Base-by-base conservation (phyloP, 208 protist species). In the Wallacemonas rigidus region DNA sequence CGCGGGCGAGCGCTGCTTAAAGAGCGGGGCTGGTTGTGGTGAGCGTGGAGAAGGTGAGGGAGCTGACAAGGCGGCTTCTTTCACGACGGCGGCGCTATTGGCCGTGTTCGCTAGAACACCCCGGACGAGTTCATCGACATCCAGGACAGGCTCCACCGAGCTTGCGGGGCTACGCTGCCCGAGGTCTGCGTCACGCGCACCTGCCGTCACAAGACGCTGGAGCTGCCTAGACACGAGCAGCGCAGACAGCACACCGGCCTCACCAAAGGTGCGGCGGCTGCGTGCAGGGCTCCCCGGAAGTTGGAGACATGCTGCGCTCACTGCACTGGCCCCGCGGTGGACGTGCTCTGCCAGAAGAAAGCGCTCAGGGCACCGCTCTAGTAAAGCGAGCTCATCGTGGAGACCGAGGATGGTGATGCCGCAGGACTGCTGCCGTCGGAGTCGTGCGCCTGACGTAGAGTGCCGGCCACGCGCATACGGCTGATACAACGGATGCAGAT, bases 321-420 rank as follows among this genome's bases (percentile, higher is more conserved):
- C 62, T 38, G 54, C 48, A 44, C 50, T n/a, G 26, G 57, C 39
- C 44, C 71, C 17, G 43, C 50, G 40, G 39, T 55, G 14, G 45
- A 38, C 50, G 47, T 15, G 36, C 45, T 14, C 15, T 26, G 12
- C 71, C 8, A 76, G 50, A 64, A 80, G 85, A 56, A 91, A 81
- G 17, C 87, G 80, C 69, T 91, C 87, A 11, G 63, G 69, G 71
- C 86, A 87, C 26, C 50, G 41, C 69, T 90, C 82, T 17, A 95
- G 78, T 48, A 95, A 57, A 47, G 79, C 80, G 67, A 95, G 68
- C 75, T 95, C 91, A 61, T 95, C 91, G 50, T 91, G 85, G 7
- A 94, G 69, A 9, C 91, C 91, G 4, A 95, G 64, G 15, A 95
- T 58, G 0, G 91, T 95, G n/a, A 94, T 77, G 26, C 88, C 88